Conservation (phyloP, 1,284 basidiomycete genomes). For the Marasmius oreades region DNA sequence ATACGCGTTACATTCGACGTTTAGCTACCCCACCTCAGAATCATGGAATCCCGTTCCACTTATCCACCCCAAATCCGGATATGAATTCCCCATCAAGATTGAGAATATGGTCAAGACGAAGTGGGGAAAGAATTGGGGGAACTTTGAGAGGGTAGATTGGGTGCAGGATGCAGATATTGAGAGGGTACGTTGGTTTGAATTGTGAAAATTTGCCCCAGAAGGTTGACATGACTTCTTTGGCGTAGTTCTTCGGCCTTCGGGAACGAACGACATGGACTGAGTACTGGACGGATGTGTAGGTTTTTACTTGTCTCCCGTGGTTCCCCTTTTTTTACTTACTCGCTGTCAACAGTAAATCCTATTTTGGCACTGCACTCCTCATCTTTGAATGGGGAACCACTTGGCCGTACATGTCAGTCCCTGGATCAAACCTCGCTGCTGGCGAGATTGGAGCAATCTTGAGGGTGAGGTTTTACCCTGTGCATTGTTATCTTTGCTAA, state of each 20-base stretch:
- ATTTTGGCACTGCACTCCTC: slow-evolving; percentile 24
- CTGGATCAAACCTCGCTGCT: background rate
- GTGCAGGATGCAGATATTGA: slow-evolving; percentile 23
- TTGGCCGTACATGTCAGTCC: slow-evolving; percentile 23
- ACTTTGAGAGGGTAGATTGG: slow-evolving; percentile 24
- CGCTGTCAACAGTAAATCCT: slow-evolving; percentile 16
- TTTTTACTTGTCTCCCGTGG: background rate
- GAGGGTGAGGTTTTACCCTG: background rate
- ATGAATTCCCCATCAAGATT: slow-evolving; percentile 21
- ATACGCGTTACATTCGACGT: slow-evolving; percentile 23
- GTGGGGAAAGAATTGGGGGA: slow-evolving; percentile 27
- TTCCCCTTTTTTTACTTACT: background rate
- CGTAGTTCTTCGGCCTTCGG: slow-evolving; percentile 1
- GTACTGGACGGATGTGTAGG: slow-evolving; percentile 17
- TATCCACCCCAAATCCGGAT: slow-evolving; percentile 9
- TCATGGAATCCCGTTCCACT: slow-evolving; percentile 18
- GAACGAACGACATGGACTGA: slow-evolving; percentile 16
- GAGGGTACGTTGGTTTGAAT: slow-evolving; percentile 1
- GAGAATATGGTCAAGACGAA: slow-evolving; percentile 21
- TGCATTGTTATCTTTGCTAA: background rate
- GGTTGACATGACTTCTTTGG: background rate
- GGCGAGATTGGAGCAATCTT: background rate
- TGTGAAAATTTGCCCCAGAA: background rate
- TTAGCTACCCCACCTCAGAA: slow-evolving; percentile 24
- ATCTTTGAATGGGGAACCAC: slow-evolving; percentile 30